phyloP scores from a whole-genome alignment of 257 asterid genomes.

The Fraxinus cuspidata region DNA sequence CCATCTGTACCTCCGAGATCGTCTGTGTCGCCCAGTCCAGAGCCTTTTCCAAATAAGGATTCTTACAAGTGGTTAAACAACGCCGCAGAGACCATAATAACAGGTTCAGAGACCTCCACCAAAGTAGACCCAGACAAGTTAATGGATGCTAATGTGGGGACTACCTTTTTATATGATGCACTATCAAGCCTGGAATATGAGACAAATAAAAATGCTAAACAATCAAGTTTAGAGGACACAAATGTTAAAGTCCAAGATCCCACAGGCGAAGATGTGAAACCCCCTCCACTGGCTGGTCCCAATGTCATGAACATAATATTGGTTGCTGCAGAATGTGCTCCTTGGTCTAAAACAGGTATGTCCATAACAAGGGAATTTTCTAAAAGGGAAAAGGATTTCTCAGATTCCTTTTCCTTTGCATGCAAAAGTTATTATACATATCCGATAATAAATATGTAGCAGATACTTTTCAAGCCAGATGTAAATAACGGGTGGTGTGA shows the following conservation, averaged over 20 bases:
- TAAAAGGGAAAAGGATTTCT: not conserved
- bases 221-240: conserved; percentile 33
- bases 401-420: not conserved
- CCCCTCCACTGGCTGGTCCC: conserved; percentile 87
- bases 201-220: conserved; percentile 37
- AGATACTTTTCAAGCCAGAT: not conserved
- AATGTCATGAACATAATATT: conserved; percentile 84
- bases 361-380: conserved; percentile 7
- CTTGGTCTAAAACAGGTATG: conserved; percentile 94
- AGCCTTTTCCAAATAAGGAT: conserved; percentile 29
- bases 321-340: conserved; percentile 92
- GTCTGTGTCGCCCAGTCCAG: conserved; percentile 28
- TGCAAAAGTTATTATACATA: conserved; percentile 9
- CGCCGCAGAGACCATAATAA: conserved; percentile 17
- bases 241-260: conserved; percentile 41
- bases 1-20: conserved; percentile 35
- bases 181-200: conserved; percentile 32
- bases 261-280: conserved; percentile 46
- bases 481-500: not conserved
- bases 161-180: conserved; percentile 33
- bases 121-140: conserved; percentile 31
- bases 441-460: not conserved
- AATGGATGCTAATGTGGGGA: conserved; percentile 26
- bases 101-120: conserved; percentile 27
- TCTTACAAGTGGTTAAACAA: conserved; percentile 22